Evolutionary conservation across 1,284 basidiomycete genomes (phyloP), one percentile per base, ranked within the genome.

Genomic region (Bondarzewia mesenterica): DNA sequence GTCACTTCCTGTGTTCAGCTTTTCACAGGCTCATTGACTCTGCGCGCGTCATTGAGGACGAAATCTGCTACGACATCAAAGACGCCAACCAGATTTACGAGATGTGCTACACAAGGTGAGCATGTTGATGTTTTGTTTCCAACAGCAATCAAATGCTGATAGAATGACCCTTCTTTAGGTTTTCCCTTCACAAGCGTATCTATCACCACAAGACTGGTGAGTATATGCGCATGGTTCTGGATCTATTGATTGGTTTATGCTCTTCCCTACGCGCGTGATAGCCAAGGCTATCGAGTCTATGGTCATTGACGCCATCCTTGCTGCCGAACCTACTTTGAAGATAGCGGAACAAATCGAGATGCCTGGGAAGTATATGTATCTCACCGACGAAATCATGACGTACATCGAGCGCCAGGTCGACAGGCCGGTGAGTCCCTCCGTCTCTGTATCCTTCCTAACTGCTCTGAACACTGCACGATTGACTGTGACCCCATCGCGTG

Each of bases 31-130:
- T 89, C 5, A 78, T 90, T 36, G 66, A 77, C 48, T 88, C 85
- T 3, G 80, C 85, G 0, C 74, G 85, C 5, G 87, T 89, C 12
- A 75, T 89, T 47, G 71, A 84, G 21, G 64, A 81, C 54, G 70
- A 83, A 55, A 87, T 90, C 21, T 87, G 84, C 60, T 89, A 85
- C 55, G 73, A 85, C 46, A 83, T 85, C 66, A 90, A 90, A 59
- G 85, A 89, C 50, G 80, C 79, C 0, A 82, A 85, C 55, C 77
- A 80, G 44, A 71, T 90, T 1, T 85, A 83, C 54, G 80, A 86
- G 51, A 72, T 89, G 2, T 88, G 78, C 54, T 73, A 79, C 27
- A 79, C 80, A 1, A 72, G 29, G 5, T n/a, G n/a, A n/a, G n/a
- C n/a, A n/a, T n/a, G n/a, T n/a, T n/a, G n/a, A n/a, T n/a, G n/a